phyloP scores from a whole-genome alignment of 306 rosid species.

The Lathyrus tuberosus region DNA sequence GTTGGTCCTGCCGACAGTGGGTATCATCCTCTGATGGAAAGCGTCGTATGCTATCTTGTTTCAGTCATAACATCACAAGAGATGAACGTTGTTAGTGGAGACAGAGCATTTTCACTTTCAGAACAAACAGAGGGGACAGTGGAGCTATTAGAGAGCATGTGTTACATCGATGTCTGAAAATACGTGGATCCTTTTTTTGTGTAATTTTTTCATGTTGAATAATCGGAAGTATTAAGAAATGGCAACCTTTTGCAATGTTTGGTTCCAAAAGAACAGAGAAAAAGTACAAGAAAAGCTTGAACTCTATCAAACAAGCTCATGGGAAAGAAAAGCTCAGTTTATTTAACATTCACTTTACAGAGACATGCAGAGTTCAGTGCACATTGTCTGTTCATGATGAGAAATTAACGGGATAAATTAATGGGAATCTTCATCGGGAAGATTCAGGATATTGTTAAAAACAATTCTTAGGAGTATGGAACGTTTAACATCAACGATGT shows the following conservation, averaged over 20 bases:
- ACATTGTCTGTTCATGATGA: constrained; percentile 1
- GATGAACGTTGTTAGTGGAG: not conserved
- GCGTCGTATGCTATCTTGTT: not conserved
- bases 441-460: no score
- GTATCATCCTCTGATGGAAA: not conserved
- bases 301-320: constrained; percentile 44
- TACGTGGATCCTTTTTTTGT: not conserved
- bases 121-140: not conserved
- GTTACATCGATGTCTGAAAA: no score
- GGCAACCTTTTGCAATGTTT: constrained; percentile 51
- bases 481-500: no score
- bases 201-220: not conserved
- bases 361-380: constrained; percentile 17
- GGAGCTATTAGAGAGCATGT: not conserved
- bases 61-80: not conserved
- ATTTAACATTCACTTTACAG: constrained; percentile 10
- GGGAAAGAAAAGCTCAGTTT: constrained; percentile 41
- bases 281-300: constrained; percentile 44
- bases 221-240: constrained; percentile 37
- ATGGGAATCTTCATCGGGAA: no score
- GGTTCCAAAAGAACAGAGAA: constrained; percentile 52
- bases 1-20: not conserved
- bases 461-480: no score
- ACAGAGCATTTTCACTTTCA: not conserved
- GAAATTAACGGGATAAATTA: no score